Evolutionary conservation across 2,329 filamentous ascomycete genomes (phyloP), one percentile per base, ranked within the genome.

Genomic region (Aureobasidium lini): DNA sequence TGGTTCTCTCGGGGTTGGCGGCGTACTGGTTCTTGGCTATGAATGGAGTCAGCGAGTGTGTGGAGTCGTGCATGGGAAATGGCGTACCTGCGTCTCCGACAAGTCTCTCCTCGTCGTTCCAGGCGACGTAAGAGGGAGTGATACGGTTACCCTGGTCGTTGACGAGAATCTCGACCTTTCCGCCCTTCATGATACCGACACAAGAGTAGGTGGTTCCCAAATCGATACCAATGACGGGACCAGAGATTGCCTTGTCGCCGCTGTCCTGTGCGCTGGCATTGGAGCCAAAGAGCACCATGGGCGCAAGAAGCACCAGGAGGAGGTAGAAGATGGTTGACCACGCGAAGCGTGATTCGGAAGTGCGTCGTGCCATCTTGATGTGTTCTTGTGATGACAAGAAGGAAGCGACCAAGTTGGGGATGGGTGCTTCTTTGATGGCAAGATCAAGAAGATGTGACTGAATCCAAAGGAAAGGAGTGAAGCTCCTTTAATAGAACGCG

Each of bases 71-170:
- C 3, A 23, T 13, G n/a, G 5, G 18, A 32, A 8, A 28, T 10
- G 29, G 48, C 61, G n/a, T 76, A 57, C 74, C 75, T 71, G 94
- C 90, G 77, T 99, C 94, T 83, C 94, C 94, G 68, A 99, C 91
- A 67, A 99, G 83, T 73, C 94, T 87, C 79, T 97, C 94, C 65
- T 96, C 91, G 70, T 97, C 92, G 76, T 91, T 97, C 77, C 95
- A 73, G 60, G 72, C 72, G 44, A 74, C 72, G 65, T 70, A 74
- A n/a, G 72, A 73, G 59, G 91, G 91, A 69, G 91, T 95, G 68
- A 95, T 95, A 81, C 90, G 89, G 85, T 95, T 91, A 82, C 90
- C 90, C 82, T 95, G 91, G 78, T 96, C 90, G 81, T 96, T 96
- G 78, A 90, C 89, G 69, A 96, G 83, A 79, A 96, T 96, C 73